A percentile compares a stretch with the other conserved stretches of the same genome.
Evolutionary conservation across 202 grass and related monocot species (phyloP).

Genomic region (Zoysia matrella): DNA sequence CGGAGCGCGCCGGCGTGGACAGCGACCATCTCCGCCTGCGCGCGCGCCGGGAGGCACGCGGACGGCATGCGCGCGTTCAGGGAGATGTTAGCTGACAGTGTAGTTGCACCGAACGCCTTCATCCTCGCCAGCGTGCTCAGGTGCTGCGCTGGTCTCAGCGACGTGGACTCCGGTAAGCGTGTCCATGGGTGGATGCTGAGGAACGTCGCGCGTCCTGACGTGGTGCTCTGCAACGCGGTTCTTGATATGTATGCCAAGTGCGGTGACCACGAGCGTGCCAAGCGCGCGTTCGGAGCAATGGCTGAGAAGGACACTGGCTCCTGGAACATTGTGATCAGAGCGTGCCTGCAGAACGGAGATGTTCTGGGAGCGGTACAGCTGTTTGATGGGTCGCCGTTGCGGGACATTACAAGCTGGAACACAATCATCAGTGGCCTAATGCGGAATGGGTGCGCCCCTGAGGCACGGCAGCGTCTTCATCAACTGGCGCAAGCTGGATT

Average conservation of each 20-base stretch:
- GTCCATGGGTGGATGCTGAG: slow-evolving; percentile 70
- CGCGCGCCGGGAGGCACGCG: slow-evolving; percentile 31
- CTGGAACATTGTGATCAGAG: slow-evolving; percentile 61
- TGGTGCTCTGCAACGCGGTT: slow-evolving; percentile 60
- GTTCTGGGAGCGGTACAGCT: slow-evolving; percentile 39
- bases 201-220: slow-evolving; percentile 43
- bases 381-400: slow-evolving; percentile 46
- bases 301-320: slow-evolving; percentile 42
- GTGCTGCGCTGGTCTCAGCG: slow-evolving; percentile 49
- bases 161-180: slow-evolving; percentile 41
- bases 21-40: slow-evolving; percentile 44
- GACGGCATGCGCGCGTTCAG: slow-evolving; percentile 45
- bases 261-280: not conserved
- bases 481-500: slow-evolving; percentile 49
- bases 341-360: slow-evolving; percentile 48
- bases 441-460: slow-evolving; percentile 19
- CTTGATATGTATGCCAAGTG: slow-evolving; percentile 69
- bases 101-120: slow-evolving; percentile 41
- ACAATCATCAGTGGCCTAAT: slow-evolving; percentile 63
- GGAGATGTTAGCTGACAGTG: slow-evolving; percentile 36
- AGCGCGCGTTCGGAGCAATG: slow-evolving; percentile 45
- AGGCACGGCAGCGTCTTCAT: slow-evolving; percentile 46
- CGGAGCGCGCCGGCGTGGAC: slow-evolving; percentile 54
- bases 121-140: slow-evolving; percentile 63
- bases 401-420: slow-evolving; percentile 67